Percentiles rank a stretch among this genome's conserved stretches.
Evolutionary conservation across 768 basidiomycete species (phyloP).

Genomic region (Tricholoma furcatifolium): DNA sequence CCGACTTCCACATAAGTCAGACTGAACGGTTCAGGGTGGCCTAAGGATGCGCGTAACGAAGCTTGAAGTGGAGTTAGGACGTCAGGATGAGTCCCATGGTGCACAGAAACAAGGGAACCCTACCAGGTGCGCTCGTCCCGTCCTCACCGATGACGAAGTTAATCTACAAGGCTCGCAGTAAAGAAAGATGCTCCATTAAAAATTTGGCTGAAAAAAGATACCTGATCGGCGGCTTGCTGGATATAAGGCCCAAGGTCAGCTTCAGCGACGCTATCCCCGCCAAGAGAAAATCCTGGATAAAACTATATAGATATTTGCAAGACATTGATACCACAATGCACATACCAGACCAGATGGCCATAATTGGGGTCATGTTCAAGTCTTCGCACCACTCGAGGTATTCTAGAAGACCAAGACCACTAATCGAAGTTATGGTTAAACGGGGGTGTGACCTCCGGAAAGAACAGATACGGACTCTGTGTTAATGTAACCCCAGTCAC

Average conservation of each 20-base stretch:
- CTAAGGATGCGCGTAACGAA: slow-evolving; percentile 54
- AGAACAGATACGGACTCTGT: slow-evolving; percentile 43
- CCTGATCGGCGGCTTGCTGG: slow-evolving; percentile 53
- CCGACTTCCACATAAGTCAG: slow-evolving; percentile 56
- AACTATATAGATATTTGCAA: not conserved
- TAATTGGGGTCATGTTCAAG: slow-evolving; percentile 53
- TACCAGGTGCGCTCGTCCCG: slow-evolving; percentile 37
- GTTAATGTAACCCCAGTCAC: slow-evolving; percentile 64
- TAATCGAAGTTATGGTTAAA: slow-evolving; percentile 5
- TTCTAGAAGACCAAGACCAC: slow-evolving; percentile 30
- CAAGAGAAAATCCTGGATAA: slow-evolving; percentile 47
- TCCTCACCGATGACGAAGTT: slow-evolving; percentile 55
- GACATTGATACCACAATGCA: not conserved
- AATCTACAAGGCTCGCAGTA: slow-evolving; percentile 29
- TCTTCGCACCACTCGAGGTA: slow-evolving; percentile 55
- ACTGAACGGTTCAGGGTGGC: slow-evolving; percentile 52
- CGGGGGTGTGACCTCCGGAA: not conserved
- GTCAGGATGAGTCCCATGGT: too few relatives aligned
- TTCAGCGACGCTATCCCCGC: slow-evolving; percentile 43
- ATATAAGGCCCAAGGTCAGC: slow-evolving; percentile 46
- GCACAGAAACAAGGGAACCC: not conserved
- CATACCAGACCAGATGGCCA: slow-evolving; percentile 58
- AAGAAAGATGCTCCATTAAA: not conserved
- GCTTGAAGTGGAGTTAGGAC: too few relatives aligned
- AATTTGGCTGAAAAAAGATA: not conserved